Percentiles rank a stretch among this genome's conserved stretches.
Evolutionary conservation across 2,329 filamentous ascomycete genomes (phyloP).

Genomic region (Paecilomyces variotii): DNA sequence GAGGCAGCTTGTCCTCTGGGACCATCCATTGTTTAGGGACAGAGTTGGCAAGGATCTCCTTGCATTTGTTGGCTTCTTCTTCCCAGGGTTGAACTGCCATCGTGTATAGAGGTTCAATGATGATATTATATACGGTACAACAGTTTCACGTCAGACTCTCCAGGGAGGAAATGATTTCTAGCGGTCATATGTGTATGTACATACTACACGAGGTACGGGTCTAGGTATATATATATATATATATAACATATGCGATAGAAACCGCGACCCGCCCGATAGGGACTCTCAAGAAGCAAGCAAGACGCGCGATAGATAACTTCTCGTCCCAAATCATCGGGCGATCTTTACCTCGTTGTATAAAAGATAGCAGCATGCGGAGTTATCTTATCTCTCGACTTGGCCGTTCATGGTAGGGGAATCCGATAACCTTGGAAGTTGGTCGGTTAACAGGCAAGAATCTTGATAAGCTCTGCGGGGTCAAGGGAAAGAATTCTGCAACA

Average conservation of each 20-base stretch:
- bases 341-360: not conserved
- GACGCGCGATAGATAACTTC: not conserved
- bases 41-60: conserved; percentile 24
- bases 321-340: not conserved
- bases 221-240: not conserved
- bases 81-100: conserved; percentile 19
- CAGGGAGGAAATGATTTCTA: not conserved
- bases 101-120: not conserved
- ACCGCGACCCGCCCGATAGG: not conserved
- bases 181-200: too few relatives aligned
- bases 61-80: conserved; percentile 23
- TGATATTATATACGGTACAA: too few relatives aligned
- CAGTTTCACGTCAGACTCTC: not conserved
- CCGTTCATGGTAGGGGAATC: not conserved
- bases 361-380: not conserved
- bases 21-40: conserved; percentile 29
- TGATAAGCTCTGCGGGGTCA: not conserved
- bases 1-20: conserved; percentile 18
- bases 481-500: not conserved
- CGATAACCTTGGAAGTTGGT: not conserved
- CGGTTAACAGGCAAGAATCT: not conserved
- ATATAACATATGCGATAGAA: not conserved
- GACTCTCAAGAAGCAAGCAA: not conserved
- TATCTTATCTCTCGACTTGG: not conserved
- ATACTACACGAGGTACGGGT: not conserved